Evolutionary conservation across 2,329 filamentous ascomycete genomes (phyloP).

Genomic region (Neopestalotiopsis clavispora): DNA sequence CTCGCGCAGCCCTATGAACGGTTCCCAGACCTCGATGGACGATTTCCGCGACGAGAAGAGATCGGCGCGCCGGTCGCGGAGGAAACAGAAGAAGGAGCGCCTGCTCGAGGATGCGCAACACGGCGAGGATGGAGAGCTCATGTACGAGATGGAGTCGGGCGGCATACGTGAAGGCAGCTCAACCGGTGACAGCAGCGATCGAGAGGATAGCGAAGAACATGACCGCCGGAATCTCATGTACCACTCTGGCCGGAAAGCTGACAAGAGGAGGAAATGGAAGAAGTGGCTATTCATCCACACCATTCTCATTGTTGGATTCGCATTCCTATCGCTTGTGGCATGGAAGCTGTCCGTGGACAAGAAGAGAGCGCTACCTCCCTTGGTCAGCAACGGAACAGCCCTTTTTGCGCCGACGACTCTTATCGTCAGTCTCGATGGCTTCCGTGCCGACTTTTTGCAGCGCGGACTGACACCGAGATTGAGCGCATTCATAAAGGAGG

Average conservation of each 20-base stretch:
- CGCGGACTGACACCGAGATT: conserved; percentile 84
- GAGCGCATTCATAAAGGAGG: conserved; percentile 77
- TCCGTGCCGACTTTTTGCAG: conserved; percentile 90
- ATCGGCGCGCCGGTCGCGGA: conserved; percentile 51
- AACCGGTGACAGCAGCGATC: conserved; percentile 65
- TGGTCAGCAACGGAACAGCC: conserved; percentile 81
- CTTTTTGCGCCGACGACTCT: conserved; percentile 91
- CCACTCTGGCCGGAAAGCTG: conserved; percentile 49
- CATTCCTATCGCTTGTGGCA: conserved; percentile 59
- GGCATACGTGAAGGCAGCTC: conserved; percentile 69
- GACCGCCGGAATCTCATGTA: conserved; percentile 58
- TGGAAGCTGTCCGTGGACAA: conserved; percentile 62
- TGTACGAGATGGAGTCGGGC: conserved; percentile 81
- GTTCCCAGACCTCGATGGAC: conserved; percentile 50
- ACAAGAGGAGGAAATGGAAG: conserved; percentile 57
- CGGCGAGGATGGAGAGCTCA: conserved; percentile 75
- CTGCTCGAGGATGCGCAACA: conserved; percentile 58
- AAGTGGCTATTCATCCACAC: conserved; percentile 59
- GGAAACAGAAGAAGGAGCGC: conserved; percentile 58
- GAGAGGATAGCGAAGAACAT: conserved; percentile 63
- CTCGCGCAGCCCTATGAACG: conserved; percentile 17
- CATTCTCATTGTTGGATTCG: conserved; percentile 57
- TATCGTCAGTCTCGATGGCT: conserved; percentile 91
- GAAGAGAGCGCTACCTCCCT: conserved; percentile 38
- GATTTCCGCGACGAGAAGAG: conserved; percentile 57